Conservation (phyloP, 192 early-diverging fungal species). For the Backusella circina region DNA sequence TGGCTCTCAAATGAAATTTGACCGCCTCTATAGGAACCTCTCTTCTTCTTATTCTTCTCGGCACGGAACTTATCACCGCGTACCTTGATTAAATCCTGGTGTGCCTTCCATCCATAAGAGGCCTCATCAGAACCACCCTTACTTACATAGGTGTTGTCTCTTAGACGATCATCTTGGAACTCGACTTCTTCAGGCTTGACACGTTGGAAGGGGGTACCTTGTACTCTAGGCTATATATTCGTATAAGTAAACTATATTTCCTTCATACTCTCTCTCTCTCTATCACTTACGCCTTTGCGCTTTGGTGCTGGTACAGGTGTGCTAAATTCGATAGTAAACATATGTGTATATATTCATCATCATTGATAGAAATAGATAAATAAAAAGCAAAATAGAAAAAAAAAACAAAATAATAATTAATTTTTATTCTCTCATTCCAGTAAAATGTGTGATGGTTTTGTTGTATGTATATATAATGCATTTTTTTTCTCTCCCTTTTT, state of each 20-base stretch:
- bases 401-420: slow-evolving; percentile 1
- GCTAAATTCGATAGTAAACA: background rate
- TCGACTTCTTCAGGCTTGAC: slow-evolving; percentile 78
- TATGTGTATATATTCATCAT: too few relatives aligned
- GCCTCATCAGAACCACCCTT: slow-evolving; percentile 62
- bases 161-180: slow-evolving; percentile 74
- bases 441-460: background rate
- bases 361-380: slow-evolving; percentile 3
- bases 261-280: background rate
- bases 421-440: slow-evolving; percentile 13
- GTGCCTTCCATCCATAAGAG: slow-evolving; percentile 90
- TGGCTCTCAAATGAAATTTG: slow-evolving; percentile 79
- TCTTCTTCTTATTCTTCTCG: slow-evolving; percentile 98
- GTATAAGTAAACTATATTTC: too few relatives aligned
- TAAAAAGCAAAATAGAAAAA: background rate
- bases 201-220: slow-evolving; percentile 77
- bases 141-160: slow-evolving; percentile 76
- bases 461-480: background rate
- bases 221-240: slow-evolving; percentile 2
- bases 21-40: slow-evolving; percentile 92
- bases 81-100: slow-evolving; percentile 86
- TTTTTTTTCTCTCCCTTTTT: slow-evolving; percentile 1
- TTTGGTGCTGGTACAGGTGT: background rate
- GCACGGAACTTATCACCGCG: slow-evolving; percentile 90
- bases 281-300: background rate